Base-by-base conservation (phyloP, 768 basidiomycete genomes). In the Termitomyces heimii region DNA sequence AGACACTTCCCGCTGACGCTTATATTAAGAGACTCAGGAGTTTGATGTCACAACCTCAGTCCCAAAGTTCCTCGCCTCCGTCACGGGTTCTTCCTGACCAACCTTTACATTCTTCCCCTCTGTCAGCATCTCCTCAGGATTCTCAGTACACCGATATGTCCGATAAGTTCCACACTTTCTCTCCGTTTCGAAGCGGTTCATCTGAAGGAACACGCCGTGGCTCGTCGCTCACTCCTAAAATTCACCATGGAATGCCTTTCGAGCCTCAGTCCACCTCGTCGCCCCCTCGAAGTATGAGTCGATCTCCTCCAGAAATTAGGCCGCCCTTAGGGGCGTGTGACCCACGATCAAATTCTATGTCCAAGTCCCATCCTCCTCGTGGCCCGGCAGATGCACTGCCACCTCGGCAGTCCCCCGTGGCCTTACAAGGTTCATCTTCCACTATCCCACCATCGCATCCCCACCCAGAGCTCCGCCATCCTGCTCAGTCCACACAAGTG, bases 231-330 rank as follows among this genome's bases (percentile, higher is more conserved):
- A 46, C 53, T 40, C 39, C 26, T 47, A 26, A 20, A 18, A 24
- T 28, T 24, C 35, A 28, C 18, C 35, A 26, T 51, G 26, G 24
- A 22, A 53, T 53, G 37, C 26, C 14, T 26, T 58, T 58, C 18
- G 29, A 47, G 29, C 57, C 57, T 42, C 51, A 53, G 20, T 58
- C 57, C 5, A 58, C 57, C 9, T 58, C 57, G 18, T 53, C 57
- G 22, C 57, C 57, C 14, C 50, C 50, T 34, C 45, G 29, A 42
- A 31, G 40, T 28, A 51, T 28, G 18, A 44, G 40, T 26, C 47
- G 31, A 5, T 50, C 47, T 18, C 32, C 37, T 35, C 32, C 49
- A 13, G 47, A 40, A 14, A 22, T 2, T 12, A 43, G 24, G 31
- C 5, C 44, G 18, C 26, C 20, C 44, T 8, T 32, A 28, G 18